Conservation (phyloP, 306 rosid species). For the Dryas alaskensis region DNA sequence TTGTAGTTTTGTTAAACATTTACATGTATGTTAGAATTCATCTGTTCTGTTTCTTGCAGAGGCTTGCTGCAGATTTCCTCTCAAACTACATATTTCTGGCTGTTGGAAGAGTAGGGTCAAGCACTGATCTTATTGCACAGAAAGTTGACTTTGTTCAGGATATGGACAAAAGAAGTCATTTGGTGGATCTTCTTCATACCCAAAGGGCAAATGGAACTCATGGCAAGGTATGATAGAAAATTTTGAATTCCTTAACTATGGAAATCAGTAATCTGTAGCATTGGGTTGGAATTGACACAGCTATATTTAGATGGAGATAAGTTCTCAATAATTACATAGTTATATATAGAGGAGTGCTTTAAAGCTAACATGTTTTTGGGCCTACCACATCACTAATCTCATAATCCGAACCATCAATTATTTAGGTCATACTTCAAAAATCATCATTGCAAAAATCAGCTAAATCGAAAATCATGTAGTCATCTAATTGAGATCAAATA, state of each 20-base stretch:
- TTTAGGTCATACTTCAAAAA: no score
- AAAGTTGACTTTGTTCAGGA: constrained; percentile 28
- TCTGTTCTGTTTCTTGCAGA: constrained; percentile 10
- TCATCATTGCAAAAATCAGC: no score
- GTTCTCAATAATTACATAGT: background rate
- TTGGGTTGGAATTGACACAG: background rate
- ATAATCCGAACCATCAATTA: no score
- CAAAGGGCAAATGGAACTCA: constrained; percentile 12
- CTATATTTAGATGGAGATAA: background rate
- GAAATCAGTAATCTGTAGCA: background rate
- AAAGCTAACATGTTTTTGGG: no score
- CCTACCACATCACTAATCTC: no score
- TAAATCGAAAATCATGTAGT: no score
- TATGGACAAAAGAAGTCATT: constrained; percentile 26
- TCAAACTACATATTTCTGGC: constrained; percentile 41
- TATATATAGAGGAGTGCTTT: no score
- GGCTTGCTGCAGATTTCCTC: constrained; percentile 40
- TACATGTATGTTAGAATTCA: background rate
- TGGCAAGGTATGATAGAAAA: constrained; percentile 25
- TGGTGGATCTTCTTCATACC: constrained; percentile 23
- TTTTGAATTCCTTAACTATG: background rate
- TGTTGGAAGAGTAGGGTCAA: constrained; percentile 43
- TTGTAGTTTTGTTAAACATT: no score
- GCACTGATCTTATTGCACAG: constrained; percentile 38
- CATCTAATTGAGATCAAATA: no score